phyloP scores from a whole-genome alignment of 208 protist genomes.

The Trypanosoma theileri region DNA sequence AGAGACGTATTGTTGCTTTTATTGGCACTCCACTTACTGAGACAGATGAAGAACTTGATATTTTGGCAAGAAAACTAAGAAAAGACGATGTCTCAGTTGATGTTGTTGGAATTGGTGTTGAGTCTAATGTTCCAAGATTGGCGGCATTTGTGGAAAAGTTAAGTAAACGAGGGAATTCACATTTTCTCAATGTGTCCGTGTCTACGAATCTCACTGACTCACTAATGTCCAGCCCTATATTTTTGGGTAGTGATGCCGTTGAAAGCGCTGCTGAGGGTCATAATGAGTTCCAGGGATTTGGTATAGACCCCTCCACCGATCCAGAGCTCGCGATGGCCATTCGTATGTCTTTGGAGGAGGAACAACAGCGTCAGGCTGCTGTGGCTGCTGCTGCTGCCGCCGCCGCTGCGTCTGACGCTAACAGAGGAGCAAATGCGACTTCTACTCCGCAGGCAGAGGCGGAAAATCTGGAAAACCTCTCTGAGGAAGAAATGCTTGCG shows the following conservation, averaged over 20 bases:
- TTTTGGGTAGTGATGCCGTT: constrained; percentile 58
- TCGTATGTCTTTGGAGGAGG: constrained; percentile 94
- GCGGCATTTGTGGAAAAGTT: constrained; percentile 90
- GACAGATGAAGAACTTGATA: constrained; percentile 84
- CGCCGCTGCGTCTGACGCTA: not conserved
- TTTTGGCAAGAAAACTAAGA: constrained; percentile 95
- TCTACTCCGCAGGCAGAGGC: not conserved
- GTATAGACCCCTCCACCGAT: constrained; percentile 90
- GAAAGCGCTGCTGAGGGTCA: constrained; percentile 10
- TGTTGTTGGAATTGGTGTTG: constrained; percentile 95
- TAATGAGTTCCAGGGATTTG: constrained; percentile 57
- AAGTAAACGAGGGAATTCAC: constrained; percentile 82
- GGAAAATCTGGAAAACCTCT: constrained; percentile 57
- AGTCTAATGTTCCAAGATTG: constrained; percentile 91
- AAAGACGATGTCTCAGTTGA: constrained; percentile 98
- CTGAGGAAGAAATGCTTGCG: constrained; percentile 85
- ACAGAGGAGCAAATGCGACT: not conserved
- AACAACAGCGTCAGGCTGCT: constrained; percentile 86
- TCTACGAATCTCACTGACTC: constrained; percentile 89
- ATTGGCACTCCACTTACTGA: constrained; percentile 95
- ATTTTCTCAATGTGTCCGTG: constrained; percentile 79
- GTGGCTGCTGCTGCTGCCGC: constrained; percentile 10
- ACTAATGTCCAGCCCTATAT: constrained; percentile 91
- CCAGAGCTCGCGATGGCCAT: constrained; percentile 96
- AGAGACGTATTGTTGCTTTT: constrained; percentile 98